phyloP scores from a whole-genome alignment of 2,329 filamentous ascomycete genomes.

The Epichloe scottii region DNA sequence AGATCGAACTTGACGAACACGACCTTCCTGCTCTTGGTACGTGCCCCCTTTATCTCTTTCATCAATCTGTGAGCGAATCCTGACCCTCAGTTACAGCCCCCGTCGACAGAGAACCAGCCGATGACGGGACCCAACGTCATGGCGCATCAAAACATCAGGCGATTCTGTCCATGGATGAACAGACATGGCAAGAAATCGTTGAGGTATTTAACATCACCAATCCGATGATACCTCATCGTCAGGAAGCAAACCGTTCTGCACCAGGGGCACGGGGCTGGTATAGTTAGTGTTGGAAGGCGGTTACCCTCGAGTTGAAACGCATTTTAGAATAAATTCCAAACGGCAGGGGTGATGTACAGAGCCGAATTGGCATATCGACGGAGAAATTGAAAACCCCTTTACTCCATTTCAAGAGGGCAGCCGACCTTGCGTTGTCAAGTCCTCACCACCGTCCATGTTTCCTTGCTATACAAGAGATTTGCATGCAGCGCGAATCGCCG shows the following conservation, averaged over 20 bases:
- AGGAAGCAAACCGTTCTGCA: constrained; percentile 39
- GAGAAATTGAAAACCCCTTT: not conserved
- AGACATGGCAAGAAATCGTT: constrained; percentile 69
- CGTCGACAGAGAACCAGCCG: constrained; percentile 30
- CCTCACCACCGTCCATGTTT: too few relatives aligned
- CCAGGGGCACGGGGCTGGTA: constrained; percentile 55
- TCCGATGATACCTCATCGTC: constrained; percentile 73
- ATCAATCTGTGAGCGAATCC: not conserved
- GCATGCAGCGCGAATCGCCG: too few relatives aligned
- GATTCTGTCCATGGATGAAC: constrained; percentile 77
- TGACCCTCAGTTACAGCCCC: constrained; percentile 13
- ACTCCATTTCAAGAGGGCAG: too few relatives aligned
- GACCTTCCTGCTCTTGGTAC: constrained; percentile 70
- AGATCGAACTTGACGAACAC: constrained; percentile 59
- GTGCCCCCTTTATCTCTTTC: constrained; percentile 20
- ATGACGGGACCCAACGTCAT: constrained; percentile 32
- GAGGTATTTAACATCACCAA: constrained; percentile 63
- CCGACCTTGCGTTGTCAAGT: too few relatives aligned
- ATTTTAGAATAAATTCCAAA: not conserved
- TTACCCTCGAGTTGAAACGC: not conserved
- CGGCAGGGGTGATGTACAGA: not conserved
- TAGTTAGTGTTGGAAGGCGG: constrained; percentile 26
- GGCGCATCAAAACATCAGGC: constrained; percentile 66
- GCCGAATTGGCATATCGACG: not conserved
- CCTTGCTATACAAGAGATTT: too few relatives aligned